A percentile compares a stretch with the other conserved stretches of the same genome.
phyloP scores from a whole-genome alignment of 2,329 filamentous ascomycete species.

The Thelonectria blattea region DNA sequence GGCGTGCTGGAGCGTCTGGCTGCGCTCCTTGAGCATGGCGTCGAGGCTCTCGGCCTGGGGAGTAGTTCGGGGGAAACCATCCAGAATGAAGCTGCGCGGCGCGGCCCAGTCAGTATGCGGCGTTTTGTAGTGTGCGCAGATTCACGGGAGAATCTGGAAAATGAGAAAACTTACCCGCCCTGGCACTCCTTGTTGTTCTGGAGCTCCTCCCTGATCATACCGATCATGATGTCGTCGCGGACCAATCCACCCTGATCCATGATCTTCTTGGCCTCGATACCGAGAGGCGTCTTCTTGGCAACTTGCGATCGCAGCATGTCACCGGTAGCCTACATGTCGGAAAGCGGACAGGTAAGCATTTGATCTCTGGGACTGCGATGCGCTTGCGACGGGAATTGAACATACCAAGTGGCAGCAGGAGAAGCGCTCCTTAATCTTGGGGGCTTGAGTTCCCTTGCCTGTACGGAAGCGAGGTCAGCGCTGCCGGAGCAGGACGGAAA shows the following conservation, averaged over 20 bases:
- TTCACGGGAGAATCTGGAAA: conserved; percentile 14
- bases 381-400: conserved; percentile 29
- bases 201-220: conserved; percentile 99
- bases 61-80: conserved; percentile 97
- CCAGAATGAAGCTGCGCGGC: conserved; percentile 85
- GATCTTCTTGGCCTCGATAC: conserved; percentile 98
- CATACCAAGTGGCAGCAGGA: conserved; percentile 94
- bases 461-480: conserved; percentile 31
- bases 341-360: conserved; percentile 26
- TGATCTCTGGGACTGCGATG: neutral
- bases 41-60: conserved; percentile 95
- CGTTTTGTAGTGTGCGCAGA: conserved; percentile 16
- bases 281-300: conserved; percentile 93
- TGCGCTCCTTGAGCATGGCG: conserved; percentile 79
- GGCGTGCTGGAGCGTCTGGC: conserved; percentile 90
- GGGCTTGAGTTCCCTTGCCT: conserved; percentile 99
- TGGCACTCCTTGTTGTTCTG: conserved; percentile 94
- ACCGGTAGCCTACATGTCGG: conserved; percentile 77
- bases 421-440: conserved; percentile 98
- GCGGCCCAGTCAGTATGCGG: conserved; percentile 28
- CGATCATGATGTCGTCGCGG: conserved; percentile 98
- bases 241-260: conserved; percentile 98
- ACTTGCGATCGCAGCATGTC: conserved; percentile 99
- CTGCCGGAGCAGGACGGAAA: conserved; percentile 3
- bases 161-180: conserved; percentile 73